Percentiles rank a stretch among this genome's conserved stretches.
phyloP scores from a whole-genome alignment of 208 protist genomes.

The Vickermania spadyakhi region DNA sequence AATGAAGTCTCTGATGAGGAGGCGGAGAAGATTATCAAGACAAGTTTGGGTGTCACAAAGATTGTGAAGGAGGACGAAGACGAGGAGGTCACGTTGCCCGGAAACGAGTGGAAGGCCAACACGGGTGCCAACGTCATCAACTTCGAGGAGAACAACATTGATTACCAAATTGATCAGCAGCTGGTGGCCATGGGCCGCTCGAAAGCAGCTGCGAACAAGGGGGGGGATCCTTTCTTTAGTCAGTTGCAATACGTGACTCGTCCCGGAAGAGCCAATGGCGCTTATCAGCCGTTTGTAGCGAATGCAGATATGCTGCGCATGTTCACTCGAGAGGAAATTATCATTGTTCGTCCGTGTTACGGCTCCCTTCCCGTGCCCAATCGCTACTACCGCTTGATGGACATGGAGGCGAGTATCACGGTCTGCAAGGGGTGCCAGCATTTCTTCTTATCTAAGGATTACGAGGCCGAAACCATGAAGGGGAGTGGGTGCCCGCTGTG shows the following conservation, averaged over 20 bases:
- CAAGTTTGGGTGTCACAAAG: conserved; percentile 27
- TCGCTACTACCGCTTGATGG: conserved; percentile 88
- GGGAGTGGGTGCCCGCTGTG: conserved; percentile 87
- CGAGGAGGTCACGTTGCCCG: background rate
- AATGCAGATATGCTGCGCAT: conserved; percentile 65
- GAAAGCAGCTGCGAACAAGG: conserved; percentile 49
- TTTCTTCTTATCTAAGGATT: conserved; percentile 89
- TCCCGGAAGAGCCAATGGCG: conserved; percentile 42
- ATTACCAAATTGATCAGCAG: conserved; percentile 79
- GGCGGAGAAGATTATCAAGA: conserved; percentile 71
- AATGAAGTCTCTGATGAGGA: conserved; percentile 85
- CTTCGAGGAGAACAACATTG: conserved; percentile 84
- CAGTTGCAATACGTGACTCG: conserved; percentile 79
- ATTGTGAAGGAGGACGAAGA: conserved; percentile 6
- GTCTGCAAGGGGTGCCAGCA: conserved; percentile 90
- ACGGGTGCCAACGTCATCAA: conserved; percentile 79
- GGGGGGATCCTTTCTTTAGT: conserved; percentile 82
- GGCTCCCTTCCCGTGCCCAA: conserved; percentile 54
- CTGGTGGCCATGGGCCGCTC: conserved; percentile 64
- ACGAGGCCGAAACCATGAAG: conserved; percentile 87
- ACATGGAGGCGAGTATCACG: conserved; percentile 57
- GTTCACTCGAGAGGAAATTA: conserved; percentile 83
- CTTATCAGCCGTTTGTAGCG: conserved; percentile 81
- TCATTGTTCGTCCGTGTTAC: conserved; percentile 72
- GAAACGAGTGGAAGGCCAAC: conserved; percentile 49